A percentile compares a stretch with the other conserved stretches of the same genome.
phyloP scores from a whole-genome alignment of 164 flowering plant species.

The Houttuynia cordata region DNA sequence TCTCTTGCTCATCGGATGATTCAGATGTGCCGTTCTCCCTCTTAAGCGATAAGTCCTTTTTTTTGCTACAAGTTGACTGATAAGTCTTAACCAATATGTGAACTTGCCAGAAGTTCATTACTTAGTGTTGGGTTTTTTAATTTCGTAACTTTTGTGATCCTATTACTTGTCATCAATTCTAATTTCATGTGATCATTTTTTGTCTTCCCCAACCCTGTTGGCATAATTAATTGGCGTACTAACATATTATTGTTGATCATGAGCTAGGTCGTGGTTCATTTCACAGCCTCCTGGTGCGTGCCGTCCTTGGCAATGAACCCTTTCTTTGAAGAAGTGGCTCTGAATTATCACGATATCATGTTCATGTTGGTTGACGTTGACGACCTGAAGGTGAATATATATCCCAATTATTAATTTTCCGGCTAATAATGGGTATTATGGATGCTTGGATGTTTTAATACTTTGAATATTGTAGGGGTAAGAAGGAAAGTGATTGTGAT shows the following conservation, averaged over 20 bases:
- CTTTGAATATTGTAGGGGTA: too few species aligned
- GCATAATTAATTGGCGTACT: too few species aligned
- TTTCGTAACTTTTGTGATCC: too few species aligned
- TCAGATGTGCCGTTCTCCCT: not conserved
- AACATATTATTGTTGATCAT: not conserved
- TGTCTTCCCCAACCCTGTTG: too few species aligned
- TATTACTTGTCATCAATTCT: too few species aligned
- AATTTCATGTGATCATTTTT: too few species aligned
- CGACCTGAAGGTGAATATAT: constrained; percentile 42
- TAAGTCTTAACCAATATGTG: not conserved
- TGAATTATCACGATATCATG: constrained; percentile 30
- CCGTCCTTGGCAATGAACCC: constrained; percentile 67
- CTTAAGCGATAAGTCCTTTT: too few species aligned
- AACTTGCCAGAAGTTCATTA: not conserved
- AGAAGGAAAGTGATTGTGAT: not conserved
- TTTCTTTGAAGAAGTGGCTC: constrained; percentile 40
- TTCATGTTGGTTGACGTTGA: constrained; percentile 63
- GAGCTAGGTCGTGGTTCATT: constrained; percentile 49
- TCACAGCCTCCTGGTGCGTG: constrained; percentile 69
- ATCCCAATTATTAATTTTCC: too few species aligned
- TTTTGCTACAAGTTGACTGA: too few species aligned
- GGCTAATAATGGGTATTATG: too few species aligned
- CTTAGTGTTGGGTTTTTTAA: not conserved
- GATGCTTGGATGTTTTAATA: too few species aligned
- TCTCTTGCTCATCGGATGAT: not conserved